These are phyloP conservation scores for Nigrograna mackinnonii DNA, from an alignment of 2,329 filamentous ascomycete species.

Conservation along the genomic window DNA sequence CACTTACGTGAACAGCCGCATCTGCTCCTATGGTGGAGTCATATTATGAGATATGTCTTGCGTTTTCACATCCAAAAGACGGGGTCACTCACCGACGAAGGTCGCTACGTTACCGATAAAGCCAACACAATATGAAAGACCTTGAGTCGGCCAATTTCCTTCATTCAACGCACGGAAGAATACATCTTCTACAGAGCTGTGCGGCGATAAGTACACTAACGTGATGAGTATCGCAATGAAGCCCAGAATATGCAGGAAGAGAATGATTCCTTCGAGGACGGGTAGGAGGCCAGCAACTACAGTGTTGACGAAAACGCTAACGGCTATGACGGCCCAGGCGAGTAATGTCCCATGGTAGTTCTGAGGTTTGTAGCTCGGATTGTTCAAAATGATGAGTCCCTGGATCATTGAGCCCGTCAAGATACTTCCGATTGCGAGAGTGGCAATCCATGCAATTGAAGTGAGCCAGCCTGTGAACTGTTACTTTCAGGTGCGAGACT, in stretches of 20 bases:
- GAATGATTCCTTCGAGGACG: slow-evolving; percentile 49
- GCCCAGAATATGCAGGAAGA: slow-evolving; percentile 53
- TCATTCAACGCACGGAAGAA: not conserved
- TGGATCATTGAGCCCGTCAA: slow-evolving; percentile 31
- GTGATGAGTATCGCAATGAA: slow-evolving; percentile 55
- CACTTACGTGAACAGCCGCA: not conserved
- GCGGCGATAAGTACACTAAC: slow-evolving; percentile 46
- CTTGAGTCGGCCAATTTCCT: not conserved
- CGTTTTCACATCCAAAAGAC: too few relatives aligned
- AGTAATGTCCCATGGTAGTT: slow-evolving; percentile 56
- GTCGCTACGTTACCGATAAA: not conserved
- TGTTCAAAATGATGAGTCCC: slow-evolving; percentile 39
- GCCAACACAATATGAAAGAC: not conserved
- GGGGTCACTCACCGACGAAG: too few relatives aligned
- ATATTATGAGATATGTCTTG: too few relatives aligned
- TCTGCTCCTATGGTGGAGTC: too few relatives aligned
- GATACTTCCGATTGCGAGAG: slow-evolving; percentile 29
- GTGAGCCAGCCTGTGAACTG: slow-evolving; percentile 47
- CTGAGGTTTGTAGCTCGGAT: slow-evolving; percentile 40
- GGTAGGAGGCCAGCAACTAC: slow-evolving; percentile 48
- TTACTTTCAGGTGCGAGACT: too few relatives aligned
- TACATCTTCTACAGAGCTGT: slow-evolving; percentile 27
- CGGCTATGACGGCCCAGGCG: slow-evolving; percentile 46
- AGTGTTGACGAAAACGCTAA: slow-evolving; percentile 48
- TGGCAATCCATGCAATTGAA: slow-evolving; percentile 44